Evolutionary conservation across 345 rosid genomes (phyloP).

Genomic region (Crucihimalaya himalaica): DNA sequence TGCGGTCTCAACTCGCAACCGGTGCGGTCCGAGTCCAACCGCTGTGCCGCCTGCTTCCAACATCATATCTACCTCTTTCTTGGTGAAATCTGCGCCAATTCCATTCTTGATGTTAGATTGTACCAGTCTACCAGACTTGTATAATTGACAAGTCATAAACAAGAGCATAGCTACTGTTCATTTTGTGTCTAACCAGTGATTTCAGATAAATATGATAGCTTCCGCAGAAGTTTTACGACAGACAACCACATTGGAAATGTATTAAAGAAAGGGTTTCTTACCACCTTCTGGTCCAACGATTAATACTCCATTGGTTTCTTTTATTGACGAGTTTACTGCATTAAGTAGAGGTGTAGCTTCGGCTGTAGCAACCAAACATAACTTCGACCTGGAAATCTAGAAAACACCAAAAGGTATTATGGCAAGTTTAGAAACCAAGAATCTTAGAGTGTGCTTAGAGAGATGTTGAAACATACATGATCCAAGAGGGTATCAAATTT

Average conservation of each 20-base stretch:
- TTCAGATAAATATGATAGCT: not conserved
- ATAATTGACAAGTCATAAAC: not conserved
- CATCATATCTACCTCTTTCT: slow-evolving; percentile 58
- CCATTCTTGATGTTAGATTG: slow-evolving; percentile 19
- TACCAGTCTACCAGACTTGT: not conserved
- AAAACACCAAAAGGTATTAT: not conserved
- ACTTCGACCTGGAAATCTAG: slow-evolving; percentile 65
- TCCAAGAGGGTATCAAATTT: slow-evolving; percentile 55
- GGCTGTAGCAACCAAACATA: slow-evolving; percentile 75
- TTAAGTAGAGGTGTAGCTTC: slow-evolving; percentile 74
- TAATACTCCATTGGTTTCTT: slow-evolving; percentile 60
- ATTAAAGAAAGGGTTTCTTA: slow-evolving; percentile 30
- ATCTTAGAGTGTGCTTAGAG: slow-evolving; percentile 8
- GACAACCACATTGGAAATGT: not conserved
- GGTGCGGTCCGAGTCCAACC: slow-evolving; percentile 82
- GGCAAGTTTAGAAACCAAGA: not conserved
- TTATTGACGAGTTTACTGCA: slow-evolving; percentile 48
- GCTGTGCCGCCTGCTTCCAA: slow-evolving; percentile 69
- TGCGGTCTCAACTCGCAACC: slow-evolving; percentile 91
- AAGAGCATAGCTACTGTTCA: not conserved
- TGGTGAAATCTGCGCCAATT: slow-evolving; percentile 33
- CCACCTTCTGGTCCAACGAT: slow-evolving; percentile 94
- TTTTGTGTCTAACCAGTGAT: not conserved
- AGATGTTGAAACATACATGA: slow-evolving; percentile 49
- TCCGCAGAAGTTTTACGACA: slow-evolving; percentile 1